Base-by-base conservation (phyloP, 2,329 filamentous ascomycete species). In the Calonectria multiphialidica region DNA sequence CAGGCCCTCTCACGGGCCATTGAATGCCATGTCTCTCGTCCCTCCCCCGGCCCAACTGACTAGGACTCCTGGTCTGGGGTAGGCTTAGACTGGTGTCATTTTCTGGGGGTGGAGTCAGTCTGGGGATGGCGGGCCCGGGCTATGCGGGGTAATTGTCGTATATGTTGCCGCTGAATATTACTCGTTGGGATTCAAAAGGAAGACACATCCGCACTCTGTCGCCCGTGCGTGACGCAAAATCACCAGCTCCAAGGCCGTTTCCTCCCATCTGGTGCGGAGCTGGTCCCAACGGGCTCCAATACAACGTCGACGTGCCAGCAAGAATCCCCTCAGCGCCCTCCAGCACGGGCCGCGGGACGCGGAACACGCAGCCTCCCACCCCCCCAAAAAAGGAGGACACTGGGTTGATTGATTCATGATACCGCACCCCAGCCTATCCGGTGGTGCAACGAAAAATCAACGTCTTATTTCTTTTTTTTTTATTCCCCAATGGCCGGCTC, bases 141-240 rank as follows among this genome's bases (percentile, higher is more conserved):
- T 30, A 68, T 74, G 73, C 73, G 71, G 71, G 71, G 73, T 73
- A 74, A 37, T 47, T 40, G 62, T 47, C 42, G 70, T 40, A 40
- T 25, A 47, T 35, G 42, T 18, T 57, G 5, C 64, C 71, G 73
- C 64, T 67, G 55, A 73, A 73, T 73, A 68, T 74, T 74, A 64
- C 73, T 64, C 42, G 21, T n/a, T 57, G 57, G 53, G 66, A 61
- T 67, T 61, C 45, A 71, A 66, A 66, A 47, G 71, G 73, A 64
- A 74, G 50, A 53, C 55, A 28, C 23, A 18, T 63, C 68, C 67
- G 68, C 42, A 15, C 8, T 1, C n/a, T 45, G 53, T 37, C 53
- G 37, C 49, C 68, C 57, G 59, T 68, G 68, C 42, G 25, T 66
- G 50, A 55, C 16, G 63, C 33, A n/a, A 33, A 44, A 64, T 71